phyloP scores from a whole-genome alignment of 345 rosid genomes.

The Eucalyptus sp. region DNA sequence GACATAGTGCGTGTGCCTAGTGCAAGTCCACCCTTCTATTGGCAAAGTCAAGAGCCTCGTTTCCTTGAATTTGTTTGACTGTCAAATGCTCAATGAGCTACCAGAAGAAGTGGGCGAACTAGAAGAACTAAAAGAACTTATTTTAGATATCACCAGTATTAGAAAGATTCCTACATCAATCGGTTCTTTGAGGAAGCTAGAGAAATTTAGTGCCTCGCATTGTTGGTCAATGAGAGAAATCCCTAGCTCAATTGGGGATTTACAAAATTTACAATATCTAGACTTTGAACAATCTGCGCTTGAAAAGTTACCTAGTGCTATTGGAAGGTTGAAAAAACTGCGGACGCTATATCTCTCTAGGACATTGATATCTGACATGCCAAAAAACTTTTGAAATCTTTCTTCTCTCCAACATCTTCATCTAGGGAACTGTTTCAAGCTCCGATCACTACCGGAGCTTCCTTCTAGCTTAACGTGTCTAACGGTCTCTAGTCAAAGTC shows the following conservation, averaged over 20 bases:
- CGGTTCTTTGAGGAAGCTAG: neutral
- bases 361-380: accelerated
- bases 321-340: neutral
- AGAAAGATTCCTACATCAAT: neutral
- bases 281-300: accelerated
- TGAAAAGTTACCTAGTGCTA: neutral
- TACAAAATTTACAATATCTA: neutral
- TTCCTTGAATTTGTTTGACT: neutral
- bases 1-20: neutral
- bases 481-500: too few relatives aligned
- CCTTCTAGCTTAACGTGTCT: too few relatives aligned
- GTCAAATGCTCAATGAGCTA: neutral
- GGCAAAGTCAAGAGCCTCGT: too few relatives aligned
- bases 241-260: neutral
- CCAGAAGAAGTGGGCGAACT: neutral
- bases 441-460: too few relatives aligned
- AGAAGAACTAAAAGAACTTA: neutral
- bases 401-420: too few relatives aligned
- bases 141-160: neutral
- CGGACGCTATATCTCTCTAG: neutral
- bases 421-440: too few relatives aligned
- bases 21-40: neutral
- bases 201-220: neutral
- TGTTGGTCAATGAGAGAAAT: neutral
- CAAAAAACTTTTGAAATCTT: too few relatives aligned